Evolutionary conservation across 2,329 filamentous ascomycete species (phyloP).

Genomic region (Phyllosticta ampelicida): DNA sequence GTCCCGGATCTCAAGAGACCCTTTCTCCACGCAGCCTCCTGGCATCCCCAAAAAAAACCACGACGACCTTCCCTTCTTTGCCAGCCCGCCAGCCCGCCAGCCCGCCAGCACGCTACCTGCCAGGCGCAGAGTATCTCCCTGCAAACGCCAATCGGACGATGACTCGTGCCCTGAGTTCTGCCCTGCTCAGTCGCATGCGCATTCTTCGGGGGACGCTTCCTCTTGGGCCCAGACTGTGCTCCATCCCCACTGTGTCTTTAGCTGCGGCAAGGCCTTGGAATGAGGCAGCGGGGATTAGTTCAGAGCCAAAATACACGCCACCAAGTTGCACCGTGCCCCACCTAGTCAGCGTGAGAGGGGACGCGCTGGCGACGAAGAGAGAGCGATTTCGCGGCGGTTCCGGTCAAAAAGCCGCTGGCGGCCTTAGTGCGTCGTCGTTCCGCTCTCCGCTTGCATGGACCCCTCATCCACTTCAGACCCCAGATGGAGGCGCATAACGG

Average conservation of each 20-base stretch:
- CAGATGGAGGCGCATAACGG: not conserved
- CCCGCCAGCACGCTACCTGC: not conserved
- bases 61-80: not conserved
- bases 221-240: not conserved
- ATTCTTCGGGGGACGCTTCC: not conserved
- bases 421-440: not conserved
- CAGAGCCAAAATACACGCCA: not conserved
- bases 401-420: not conserved
- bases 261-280: not conserved
- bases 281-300: too few relatives aligned
- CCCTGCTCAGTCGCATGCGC: not conserved
- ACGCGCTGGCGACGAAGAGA: not conserved
- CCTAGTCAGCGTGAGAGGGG: not conserved
- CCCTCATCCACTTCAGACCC: not conserved
- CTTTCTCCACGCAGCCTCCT: not conserved
- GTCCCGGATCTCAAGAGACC: not conserved
- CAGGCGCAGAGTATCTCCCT: not conserved
- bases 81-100: too few relatives aligned
- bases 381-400: too few relatives aligned
- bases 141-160: not conserved
- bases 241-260: not conserved
- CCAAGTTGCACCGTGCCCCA: not conserved
- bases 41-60: not conserved
- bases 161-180: not conserved
- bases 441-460: not conserved